phyloP scores from a whole-genome alignment of 306 rosid species.

The Corylus avellana region DNA sequence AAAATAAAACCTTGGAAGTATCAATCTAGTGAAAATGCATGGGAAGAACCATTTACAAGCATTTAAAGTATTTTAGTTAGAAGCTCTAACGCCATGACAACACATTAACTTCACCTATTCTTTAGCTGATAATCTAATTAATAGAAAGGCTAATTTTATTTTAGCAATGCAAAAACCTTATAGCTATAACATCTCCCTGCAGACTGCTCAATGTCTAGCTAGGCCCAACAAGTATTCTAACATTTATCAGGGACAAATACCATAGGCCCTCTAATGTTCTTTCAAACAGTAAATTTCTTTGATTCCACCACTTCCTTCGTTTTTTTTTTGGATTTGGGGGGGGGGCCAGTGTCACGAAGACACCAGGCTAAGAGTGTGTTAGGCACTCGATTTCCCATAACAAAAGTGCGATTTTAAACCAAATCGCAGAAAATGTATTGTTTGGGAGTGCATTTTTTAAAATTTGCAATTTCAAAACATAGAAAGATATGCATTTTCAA shows the following conservation, averaged over 20 bases:
- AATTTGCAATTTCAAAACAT: too few relatives aligned
- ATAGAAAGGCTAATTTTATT: background rate
- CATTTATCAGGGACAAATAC: background rate
- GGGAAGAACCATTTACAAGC: background rate
- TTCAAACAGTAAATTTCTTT: too few relatives aligned
- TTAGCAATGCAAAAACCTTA: slow-evolving; percentile 1
- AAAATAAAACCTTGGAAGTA: background rate
- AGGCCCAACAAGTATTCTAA: background rate
- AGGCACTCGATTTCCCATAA: too few relatives aligned
- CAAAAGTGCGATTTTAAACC: too few relatives aligned
- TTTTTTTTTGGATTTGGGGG: too few relatives aligned
- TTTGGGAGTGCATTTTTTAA: too few relatives aligned
- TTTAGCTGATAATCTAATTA: background rate
- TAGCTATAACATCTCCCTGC: background rate
- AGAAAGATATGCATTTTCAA: too few relatives aligned
- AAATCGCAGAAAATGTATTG: too few relatives aligned
- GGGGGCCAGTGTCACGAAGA: too few relatives aligned
- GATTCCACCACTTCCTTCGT: too few relatives aligned
- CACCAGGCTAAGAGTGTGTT: too few relatives aligned
- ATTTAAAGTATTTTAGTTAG: background rate
- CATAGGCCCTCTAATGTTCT: background rate
- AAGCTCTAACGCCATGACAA: background rate
- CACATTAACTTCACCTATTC: background rate
- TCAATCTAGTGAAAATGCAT: background rate
- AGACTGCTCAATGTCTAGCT: background rate